Conservation (phyloP, 2,329 filamentous ascomycete species). For the Scolecobasidium constrictum region DNA sequence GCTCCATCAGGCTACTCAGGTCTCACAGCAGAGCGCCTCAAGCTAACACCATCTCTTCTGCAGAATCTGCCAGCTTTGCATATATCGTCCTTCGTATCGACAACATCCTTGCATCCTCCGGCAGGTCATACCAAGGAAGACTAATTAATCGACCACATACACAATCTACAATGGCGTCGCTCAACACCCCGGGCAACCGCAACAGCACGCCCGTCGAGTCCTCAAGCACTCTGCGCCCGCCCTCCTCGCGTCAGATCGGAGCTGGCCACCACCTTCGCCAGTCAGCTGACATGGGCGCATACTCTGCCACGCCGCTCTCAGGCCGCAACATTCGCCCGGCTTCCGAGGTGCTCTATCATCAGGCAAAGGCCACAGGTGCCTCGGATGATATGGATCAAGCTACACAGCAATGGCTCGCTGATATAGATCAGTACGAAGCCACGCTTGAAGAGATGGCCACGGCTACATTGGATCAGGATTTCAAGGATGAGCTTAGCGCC, state of each 20-base stretch:
- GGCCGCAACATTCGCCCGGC: constrained; percentile 79
- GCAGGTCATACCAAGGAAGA: constrained; percentile 1
- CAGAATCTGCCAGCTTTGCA: neutral
- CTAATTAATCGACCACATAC: neutral
- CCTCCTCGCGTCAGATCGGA: constrained; percentile 65
- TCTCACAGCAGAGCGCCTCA: neutral
- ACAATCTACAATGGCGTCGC: constrained; percentile 29
- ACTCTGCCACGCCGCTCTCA: constrained; percentile 54
- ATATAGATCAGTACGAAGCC: constrained; percentile 98
- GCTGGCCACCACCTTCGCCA: constrained; percentile 80
- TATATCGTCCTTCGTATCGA: neutral
- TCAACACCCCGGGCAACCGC: constrained; percentile 55
- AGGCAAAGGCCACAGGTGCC: constrained; percentile 55
- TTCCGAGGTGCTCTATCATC: constrained; percentile 85
- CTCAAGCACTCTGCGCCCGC: constrained; percentile 71
- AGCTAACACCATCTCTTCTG: neutral
- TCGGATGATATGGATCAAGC: constrained; percentile 90
- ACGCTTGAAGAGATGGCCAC: constrained; percentile 98
- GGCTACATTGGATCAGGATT: constrained; percentile 96
- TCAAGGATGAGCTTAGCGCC: constrained; percentile 96
- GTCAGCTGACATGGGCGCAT: constrained; percentile 89
- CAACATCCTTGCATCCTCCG: neutral
- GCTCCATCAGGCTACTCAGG: neutral
- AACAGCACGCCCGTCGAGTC: constrained; percentile 89
- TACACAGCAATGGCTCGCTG: constrained; percentile 96